A percentile compares a stretch with the other conserved stretches of the same genome.
phyloP scores from a whole-genome alignment of 495 filamentous ascomycete species.

The Penicillium cinerascens region DNA sequence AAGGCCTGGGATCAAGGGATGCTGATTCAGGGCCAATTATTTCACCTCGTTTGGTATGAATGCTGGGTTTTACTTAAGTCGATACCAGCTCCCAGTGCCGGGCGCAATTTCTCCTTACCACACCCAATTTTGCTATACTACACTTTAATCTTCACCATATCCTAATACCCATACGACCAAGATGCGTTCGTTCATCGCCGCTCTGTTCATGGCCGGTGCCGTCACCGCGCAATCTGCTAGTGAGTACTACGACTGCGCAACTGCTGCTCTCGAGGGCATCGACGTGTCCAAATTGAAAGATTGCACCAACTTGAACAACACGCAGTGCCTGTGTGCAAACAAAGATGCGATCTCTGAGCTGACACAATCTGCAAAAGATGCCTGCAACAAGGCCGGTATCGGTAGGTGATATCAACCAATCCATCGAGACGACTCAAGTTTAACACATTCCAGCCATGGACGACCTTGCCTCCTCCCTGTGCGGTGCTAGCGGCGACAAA shows the following conservation, averaged over 20 bases:
- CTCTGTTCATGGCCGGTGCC: conserved; percentile 17
- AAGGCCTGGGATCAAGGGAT: conserved; percentile 21
- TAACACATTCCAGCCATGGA: conserved; percentile 4
- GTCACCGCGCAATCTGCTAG: conserved; percentile 4
- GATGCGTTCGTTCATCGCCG: conserved; percentile 23
- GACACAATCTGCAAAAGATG: not conserved
- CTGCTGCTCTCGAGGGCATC: conserved; percentile 3
- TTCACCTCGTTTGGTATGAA: conserved; percentile 8
- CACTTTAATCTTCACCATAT: not conserved
- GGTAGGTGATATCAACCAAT: not conserved
- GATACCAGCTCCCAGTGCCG: not conserved
- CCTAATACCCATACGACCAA: not conserved
- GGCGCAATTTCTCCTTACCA: not conserved
- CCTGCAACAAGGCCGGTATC: conserved; percentile 15
- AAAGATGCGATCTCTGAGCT: conserved; percentile 9
- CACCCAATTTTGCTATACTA: not conserved
- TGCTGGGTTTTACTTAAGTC: conserved; percentile 15
- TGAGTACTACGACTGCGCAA: conserved; percentile 15
- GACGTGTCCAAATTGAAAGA: conserved; percentile 2
- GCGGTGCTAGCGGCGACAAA: not conserved
- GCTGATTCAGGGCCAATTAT: conserved; percentile 4
- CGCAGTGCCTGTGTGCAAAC: conserved; percentile 22
- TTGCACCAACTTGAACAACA: conserved; percentile 11
- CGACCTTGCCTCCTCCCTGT: conserved; percentile 6
- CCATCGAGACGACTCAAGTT: not conserved